phyloP scores from a whole-genome alignment of 176 grass and related monocot genomes.

The Carex scoparia region DNA sequence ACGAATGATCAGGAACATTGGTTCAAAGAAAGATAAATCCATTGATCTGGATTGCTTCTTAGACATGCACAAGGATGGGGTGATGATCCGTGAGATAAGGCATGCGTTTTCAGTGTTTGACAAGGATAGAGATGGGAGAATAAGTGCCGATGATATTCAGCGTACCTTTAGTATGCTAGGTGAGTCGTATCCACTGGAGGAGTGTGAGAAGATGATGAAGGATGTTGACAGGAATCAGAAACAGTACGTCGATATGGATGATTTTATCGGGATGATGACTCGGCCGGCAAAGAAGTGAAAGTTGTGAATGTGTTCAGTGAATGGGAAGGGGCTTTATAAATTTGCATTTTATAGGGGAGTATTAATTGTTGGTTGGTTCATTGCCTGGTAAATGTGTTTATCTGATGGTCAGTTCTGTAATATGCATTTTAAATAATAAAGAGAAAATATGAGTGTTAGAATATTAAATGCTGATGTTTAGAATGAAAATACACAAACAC shows the following conservation, averaged over 20 bases:
- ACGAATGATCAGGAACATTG: constrained; percentile 42
- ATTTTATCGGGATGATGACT: constrained; percentile 88
- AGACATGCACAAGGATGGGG: constrained; percentile 57
- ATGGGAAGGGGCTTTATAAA: background rate
- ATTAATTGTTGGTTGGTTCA: background rate
- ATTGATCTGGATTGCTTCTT: constrained; percentile 71
- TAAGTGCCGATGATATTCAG: constrained; percentile 55
- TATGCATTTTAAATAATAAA: background rate
- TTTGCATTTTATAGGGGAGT: too few species aligned
- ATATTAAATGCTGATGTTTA: background rate
- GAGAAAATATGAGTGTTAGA: background rate
- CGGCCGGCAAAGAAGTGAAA: constrained; percentile 40
- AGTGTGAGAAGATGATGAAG: constrained; percentile 55
- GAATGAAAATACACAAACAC: background rate
- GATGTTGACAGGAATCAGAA: constrained; percentile 41
- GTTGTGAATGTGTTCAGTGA: constrained; percentile 16
- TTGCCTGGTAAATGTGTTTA: background rate
- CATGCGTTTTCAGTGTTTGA: constrained; percentile 63
- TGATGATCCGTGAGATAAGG: constrained; percentile 47
- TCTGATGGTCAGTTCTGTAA: background rate
- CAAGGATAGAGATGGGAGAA: constrained; percentile 39
- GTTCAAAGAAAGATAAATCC: constrained; percentile 41
- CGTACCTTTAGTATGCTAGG: constrained; percentile 40
- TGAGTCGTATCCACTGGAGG: constrained; percentile 34
- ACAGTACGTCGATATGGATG: constrained; percentile 63